Percentiles rank a stretch among this genome's conserved stretches.
Conservation (phyloP, 2,329 filamentous ascomycete species). For the Nemania serpens region DNA sequence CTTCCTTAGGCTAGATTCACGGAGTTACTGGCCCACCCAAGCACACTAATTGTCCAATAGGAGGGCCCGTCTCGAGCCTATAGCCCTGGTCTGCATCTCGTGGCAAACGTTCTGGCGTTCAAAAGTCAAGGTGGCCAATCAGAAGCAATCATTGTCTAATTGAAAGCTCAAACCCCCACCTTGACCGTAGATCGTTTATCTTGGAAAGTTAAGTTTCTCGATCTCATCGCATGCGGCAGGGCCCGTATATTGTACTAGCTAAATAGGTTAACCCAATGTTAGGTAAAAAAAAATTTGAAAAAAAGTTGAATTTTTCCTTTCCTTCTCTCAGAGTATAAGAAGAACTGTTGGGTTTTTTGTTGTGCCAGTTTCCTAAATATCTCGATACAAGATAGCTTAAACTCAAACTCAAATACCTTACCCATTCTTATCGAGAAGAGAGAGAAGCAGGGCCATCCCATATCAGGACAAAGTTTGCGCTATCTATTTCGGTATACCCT, state of each 20-base stretch:
- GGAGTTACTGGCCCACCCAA: too few species aligned
- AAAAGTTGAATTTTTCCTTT: background rate
- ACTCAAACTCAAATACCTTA: background rate
- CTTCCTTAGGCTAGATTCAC: too few species aligned
- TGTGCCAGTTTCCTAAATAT: too few species aligned
- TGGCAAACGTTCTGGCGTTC: slow-evolving; percentile 4
- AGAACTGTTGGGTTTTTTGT: too few species aligned
- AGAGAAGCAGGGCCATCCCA: background rate
- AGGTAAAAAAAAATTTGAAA: background rate
- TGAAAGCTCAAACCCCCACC: slow-evolving; percentile 21
- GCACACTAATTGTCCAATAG: slow-evolving; percentile 12
- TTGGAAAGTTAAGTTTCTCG: slow-evolving; percentile 12
- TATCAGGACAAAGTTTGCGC: slow-evolving; percentile 17
- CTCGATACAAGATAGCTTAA: background rate
- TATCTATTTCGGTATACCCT: background rate
- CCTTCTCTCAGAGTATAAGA: too few species aligned
- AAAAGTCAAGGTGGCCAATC: slow-evolving; percentile 10
- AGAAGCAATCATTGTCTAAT: slow-evolving; percentile 19
- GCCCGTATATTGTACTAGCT: background rate
- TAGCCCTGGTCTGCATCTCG: slow-evolving; percentile 7
- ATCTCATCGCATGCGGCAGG: slow-evolving; percentile 13
- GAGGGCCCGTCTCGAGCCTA: slow-evolving; percentile 2
- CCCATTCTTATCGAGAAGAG: background rate
- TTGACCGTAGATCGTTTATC: slow-evolving; percentile 13
- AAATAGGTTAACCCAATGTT: too few species aligned